Conservation (phyloP, 2,329 filamentous ascomycete genomes). For the Talaromyces albobiverticillius region DNA sequence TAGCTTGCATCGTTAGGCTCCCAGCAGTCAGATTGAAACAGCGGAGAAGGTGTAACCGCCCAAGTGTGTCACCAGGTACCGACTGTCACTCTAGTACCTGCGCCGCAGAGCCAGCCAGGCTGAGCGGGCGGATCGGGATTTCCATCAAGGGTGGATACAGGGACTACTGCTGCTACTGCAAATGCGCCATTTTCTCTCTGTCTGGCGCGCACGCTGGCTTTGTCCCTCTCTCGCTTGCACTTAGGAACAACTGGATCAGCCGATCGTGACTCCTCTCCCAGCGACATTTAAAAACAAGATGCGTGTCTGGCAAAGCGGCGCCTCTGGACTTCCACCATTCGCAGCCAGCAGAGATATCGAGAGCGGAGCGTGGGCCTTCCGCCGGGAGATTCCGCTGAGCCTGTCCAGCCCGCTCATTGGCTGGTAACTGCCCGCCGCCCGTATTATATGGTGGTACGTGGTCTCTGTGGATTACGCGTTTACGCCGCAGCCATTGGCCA, state of each 20-base stretch:
- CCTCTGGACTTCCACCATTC: too few relatives aligned
- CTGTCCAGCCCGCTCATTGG: constrained; percentile 2
- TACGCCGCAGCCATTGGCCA: neutral
- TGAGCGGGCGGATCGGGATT: constrained; percentile 11
- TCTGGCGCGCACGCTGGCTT: neutral
- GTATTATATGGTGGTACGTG: neutral
- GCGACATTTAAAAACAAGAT: neutral
- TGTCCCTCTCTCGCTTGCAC: neutral
- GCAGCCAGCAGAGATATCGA: neutral
- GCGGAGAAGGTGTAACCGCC: neutral
- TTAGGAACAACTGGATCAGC: neutral
- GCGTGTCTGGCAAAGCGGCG: too few relatives aligned
- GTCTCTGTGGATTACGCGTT: neutral
- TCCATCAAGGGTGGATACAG: constrained; percentile 12
- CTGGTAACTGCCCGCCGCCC: neutral
- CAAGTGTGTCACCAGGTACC: constrained; percentile 7
- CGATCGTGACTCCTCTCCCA: too few relatives aligned
- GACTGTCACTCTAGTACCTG: too few relatives aligned
- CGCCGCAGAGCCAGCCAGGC: neutral
- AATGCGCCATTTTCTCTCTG: constrained; percentile 7
- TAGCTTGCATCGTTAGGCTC: neutral
- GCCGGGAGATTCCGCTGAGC: constrained; percentile 12
- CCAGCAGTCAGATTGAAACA: neutral
- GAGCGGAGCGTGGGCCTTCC: constrained; percentile 13
- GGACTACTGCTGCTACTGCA: neutral